Conservation (phyloP, 108 stramenopile species). For the Cyclotella atomus region DNA sequence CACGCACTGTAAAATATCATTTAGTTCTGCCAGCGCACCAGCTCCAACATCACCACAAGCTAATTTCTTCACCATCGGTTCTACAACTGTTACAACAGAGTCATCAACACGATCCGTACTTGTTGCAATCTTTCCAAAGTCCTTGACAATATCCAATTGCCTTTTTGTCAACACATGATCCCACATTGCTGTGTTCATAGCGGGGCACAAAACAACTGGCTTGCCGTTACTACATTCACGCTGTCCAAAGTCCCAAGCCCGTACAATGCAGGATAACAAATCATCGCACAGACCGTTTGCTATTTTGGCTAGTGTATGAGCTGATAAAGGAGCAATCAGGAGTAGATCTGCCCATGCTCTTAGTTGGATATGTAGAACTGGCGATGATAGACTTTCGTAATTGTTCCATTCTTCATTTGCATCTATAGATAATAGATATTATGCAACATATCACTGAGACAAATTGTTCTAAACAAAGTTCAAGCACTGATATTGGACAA, state of each 20-base stretch:
- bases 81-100: no score
- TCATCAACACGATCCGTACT: slow-evolving; percentile 1
- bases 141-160: slow-evolving; percentile 66
- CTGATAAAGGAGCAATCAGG: slow-evolving; percentile 84
- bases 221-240: slow-evolving; percentile 45
- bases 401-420: slow-evolving; percentile 82
- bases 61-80: slow-evolving; percentile 69
- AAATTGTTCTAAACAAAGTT: no score
- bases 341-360: slow-evolving; percentile 89
- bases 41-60: slow-evolving; percentile 91
- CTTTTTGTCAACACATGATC: slow-evolving; percentile 80
- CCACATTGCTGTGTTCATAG: slow-evolving; percentile 97
- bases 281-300: slow-evolving; percentile 90
- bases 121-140: slow-evolving; percentile 45
- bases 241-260: slow-evolving; percentile 90
- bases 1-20: slow-evolving; percentile 59
- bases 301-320: slow-evolving; percentile 87
- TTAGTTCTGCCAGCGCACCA: slow-evolving; percentile 84
- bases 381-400: slow-evolving; percentile 78
- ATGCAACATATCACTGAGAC: no score
- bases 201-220: slow-evolving; percentile 89
- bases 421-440: no score
- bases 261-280: slow-evolving; percentile 76
- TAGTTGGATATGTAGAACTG: slow-evolving; percentile 91
- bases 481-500: no score